Conservation (phyloP, 1,284 basidiomycete species). For the Ustilago cynodontis region DNA sequence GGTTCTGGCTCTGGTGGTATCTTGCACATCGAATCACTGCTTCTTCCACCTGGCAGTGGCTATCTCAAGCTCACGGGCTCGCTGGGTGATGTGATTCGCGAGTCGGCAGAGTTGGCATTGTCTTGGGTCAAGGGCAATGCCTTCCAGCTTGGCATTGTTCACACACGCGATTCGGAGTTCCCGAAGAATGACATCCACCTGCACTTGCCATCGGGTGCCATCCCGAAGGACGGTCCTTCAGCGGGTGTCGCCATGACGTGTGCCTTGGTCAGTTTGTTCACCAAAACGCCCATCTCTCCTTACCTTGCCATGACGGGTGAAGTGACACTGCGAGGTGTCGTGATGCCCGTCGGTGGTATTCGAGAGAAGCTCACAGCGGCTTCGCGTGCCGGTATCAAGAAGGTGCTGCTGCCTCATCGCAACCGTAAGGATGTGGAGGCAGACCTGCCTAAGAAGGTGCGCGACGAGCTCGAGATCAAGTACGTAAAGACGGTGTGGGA, state of each 20-base stretch:
- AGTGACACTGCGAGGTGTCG: conserved; percentile 65
- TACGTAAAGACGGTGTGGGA: conserved; percentile 84
- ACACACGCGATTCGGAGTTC: conserved; percentile 78
- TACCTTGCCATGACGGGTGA: conserved; percentile 69
- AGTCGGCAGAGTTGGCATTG: conserved; percentile 86
- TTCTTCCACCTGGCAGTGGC: conserved; percentile 78
- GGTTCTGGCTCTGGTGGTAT: conserved; percentile 89
- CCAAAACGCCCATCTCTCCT: conserved; percentile 74
- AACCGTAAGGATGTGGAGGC: conserved; percentile 87
- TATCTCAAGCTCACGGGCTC: conserved; percentile 83
- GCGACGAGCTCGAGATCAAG: conserved; percentile 80
- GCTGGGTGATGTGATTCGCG: conserved; percentile 79
- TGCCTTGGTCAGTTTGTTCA: conserved; percentile 84
- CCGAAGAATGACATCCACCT: conserved; percentile 85
- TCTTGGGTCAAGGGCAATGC: conserved; percentile 79
- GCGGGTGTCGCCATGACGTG: conserved; percentile 89
- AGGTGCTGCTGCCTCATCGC: conserved; percentile 82
- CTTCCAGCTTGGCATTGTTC: conserved; percentile 82
- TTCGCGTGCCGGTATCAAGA: conserved; percentile 82
- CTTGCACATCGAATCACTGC: conserved; percentile 82
- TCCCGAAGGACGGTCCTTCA: conserved; percentile 87
- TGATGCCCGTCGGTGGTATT: conserved; percentile 68
- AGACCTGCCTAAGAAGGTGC: conserved; percentile 80
- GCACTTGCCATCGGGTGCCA: conserved; percentile 86
- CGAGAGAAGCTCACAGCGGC: conserved; percentile 68